Evolutionary conservation across 441 rosid species (phyloP), one percentile per base, ranked within the genome.

Genomic region (Sinapis alba): DNA sequence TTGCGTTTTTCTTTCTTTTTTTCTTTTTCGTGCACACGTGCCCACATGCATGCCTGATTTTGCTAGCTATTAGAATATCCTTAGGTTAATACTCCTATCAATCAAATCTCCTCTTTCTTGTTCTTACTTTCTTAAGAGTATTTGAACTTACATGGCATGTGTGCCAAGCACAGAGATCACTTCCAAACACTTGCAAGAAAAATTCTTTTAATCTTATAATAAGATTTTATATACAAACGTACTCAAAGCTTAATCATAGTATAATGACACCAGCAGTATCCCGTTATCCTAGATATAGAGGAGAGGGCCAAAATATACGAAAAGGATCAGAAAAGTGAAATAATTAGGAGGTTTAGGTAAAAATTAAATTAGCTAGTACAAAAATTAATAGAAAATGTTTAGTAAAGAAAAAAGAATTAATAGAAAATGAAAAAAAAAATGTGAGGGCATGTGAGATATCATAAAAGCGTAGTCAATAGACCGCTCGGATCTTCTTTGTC

Each of bases 31-130:
- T 77, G 84, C 94, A 86, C 91, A 89, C 90, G 89, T 90, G 90
- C 91, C 75, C 88, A 92, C 97, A 83, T 88, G 97, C 89, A 75
- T 86, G 85, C 80, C 81, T 80, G 83, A 70, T 80, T 79, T 78
- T 68, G 64, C 79, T 76, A 63, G 20, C 75, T 64, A 76, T 43
- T 16, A 51, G 57, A 28, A 38, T 1, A 23, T 21, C 51, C 58
- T 32, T 12, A 19, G 24, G 36, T 26, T 21, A 43, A n/a, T n/a
- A n/a, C n/a, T n/a, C 10, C 6, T 23, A 26, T 23, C 71, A 57
- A 63, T 19, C 38, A 32, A 10, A 69, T 19, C 62, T 59, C 7
- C 43, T 8, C 32, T 7, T n/a, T 7, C 6, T 57, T 13, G 24
- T 9, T 7, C 47, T 59, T 59, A 43, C n/a, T 45, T 27, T 54